Conservation (phyloP, 2,329 filamentous ascomycete genomes). For the Cytospora chrysosperma region DNA sequence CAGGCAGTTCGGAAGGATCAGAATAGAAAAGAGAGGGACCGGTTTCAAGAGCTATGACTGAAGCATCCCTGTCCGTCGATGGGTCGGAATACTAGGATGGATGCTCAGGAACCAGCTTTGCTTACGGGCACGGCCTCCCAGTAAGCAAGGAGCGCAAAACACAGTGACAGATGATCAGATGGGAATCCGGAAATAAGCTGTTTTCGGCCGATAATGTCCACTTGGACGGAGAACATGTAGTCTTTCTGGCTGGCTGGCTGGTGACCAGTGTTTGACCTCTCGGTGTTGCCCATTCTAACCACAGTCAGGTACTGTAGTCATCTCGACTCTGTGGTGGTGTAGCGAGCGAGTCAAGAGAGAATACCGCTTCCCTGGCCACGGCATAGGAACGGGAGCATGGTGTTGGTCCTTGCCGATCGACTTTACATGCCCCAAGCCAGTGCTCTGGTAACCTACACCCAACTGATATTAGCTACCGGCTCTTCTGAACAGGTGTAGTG, state of each 20-base stretch:
- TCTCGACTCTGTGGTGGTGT: background rate
- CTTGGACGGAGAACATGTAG: background rate
- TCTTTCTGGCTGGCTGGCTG: no score
- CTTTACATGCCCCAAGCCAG: constrained; percentile 3
- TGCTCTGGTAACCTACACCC: background rate
- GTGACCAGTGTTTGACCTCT: background rate
- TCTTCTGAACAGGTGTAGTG: background rate
- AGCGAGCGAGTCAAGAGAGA: background rate
- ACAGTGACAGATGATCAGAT: background rate
- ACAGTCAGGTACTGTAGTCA: no score
- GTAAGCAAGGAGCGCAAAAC: background rate
- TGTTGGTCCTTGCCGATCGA: background rate
- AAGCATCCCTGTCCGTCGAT: background rate
- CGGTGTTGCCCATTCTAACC: background rate
- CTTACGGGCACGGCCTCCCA: constrained; percentile 16
- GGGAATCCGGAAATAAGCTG: background rate
- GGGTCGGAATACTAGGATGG: constrained; percentile 8
- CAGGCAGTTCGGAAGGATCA: background rate
- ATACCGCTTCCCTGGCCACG: background rate
- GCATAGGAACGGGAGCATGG: background rate
- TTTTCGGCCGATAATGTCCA: background rate
- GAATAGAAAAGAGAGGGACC: background rate
- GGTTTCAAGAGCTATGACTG: constrained; percentile 5
- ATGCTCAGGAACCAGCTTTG: constrained; percentile 18
- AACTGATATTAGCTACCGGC: constrained; percentile 15